Base-by-base conservation (phyloP, 2,329 filamentous ascomycete species). In the Fusarium virguliforme region DNA sequence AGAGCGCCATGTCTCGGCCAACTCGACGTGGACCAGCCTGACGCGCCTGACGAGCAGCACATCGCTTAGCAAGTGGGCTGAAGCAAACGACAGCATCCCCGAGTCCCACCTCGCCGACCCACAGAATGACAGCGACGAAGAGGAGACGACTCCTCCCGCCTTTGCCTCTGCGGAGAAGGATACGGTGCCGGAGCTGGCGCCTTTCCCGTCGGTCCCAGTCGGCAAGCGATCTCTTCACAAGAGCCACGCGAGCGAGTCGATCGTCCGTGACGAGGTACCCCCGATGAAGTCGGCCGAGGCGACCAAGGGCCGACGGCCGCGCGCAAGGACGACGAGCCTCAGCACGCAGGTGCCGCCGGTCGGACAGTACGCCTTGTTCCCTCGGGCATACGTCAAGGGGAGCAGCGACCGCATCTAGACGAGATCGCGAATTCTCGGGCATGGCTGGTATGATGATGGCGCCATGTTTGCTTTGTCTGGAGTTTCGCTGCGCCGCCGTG, bases 31-130 rank as follows among this genome's bases (percentile, higher is more conserved):
- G 65, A 88, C 87, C 1, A 85, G 85, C 40, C 81, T 86, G 64
- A 89, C 87, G 6, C 84, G 86, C 6, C 82, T 87, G 75, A 90
- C 87, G 46, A 89, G 86, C 80, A 88, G 84, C 64, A 83, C 80
- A 12, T 86, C 84, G 12, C 74, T 82, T 28, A 81, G 78, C 74
- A 82, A 82, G 69, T 78, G 79, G 73, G 71, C 73, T 2, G 81
- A 83, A 18, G 69, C 72, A 6, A 70, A 74, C 8, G 82, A 82
- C 35, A 75, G 75, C 30, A 64, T 79, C 38, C 75, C 77, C n/a
- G 68, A 72, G 34, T 72, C 75, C 30, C 75, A 75, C 28, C 55
- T 74, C 8, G 55, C 62, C 24, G 77, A 79, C 38, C 50, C 67
- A 30, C 60, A 67, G 13, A 67, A 74, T 18, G 70, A 75, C 13